phyloP scores from a whole-genome alignment of 192 early-diverging fungal species.

The Podochytrium sp. region DNA sequence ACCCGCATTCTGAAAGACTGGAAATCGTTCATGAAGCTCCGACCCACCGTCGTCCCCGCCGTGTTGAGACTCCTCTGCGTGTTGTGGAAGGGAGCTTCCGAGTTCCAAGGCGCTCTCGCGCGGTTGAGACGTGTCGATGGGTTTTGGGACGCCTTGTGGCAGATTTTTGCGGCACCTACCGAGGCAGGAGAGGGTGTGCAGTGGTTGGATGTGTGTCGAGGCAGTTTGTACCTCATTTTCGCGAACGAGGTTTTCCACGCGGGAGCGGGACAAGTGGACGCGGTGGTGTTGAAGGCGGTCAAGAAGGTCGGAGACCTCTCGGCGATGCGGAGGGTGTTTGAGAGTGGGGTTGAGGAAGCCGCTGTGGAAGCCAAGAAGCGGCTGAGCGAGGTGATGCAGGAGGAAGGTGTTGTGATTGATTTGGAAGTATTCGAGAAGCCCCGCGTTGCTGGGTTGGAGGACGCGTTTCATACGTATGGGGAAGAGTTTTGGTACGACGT shows the following conservation, averaged over 20 bases:
- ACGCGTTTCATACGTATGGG: slow-evolving; percentile 30
- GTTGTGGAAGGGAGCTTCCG: slow-evolving; percentile 42
- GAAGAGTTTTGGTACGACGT: slow-evolving; percentile 33
- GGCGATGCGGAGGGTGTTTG: neutral
- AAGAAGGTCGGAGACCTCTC: neutral
- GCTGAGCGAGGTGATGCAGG: neutral
- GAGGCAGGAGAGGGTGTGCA: slow-evolving; percentile 2
- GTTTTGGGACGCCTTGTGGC: slow-evolving; percentile 41
- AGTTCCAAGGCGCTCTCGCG: slow-evolving; percentile 35
- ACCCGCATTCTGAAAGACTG: slow-evolving; percentile 22
- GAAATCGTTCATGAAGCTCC: slow-evolving; percentile 12
- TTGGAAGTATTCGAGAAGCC: neutral
- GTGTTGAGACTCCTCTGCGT: slow-evolving; percentile 36
- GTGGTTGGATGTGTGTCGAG: neutral
- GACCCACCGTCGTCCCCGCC: slow-evolving; percentile 37
- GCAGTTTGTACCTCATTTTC: slow-evolving; percentile 11
- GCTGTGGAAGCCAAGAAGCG: neutral
- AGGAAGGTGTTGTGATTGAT: neutral
- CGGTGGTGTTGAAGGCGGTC: slow-evolving; percentile 12
- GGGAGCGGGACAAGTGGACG: neutral
- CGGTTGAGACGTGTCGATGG: slow-evolving; percentile 15
- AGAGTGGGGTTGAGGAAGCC: neutral
- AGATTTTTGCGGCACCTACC: slow-evolving; percentile 25
- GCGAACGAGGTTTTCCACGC: slow-evolving; percentile 23
- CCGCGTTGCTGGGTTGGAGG: slow-evolving; percentile 28